These are phyloP conservation scores for Saccharomycopsis sp. DNA, from an alignment of 805 yeast genomes.

Conservation along the genomic window DNA sequence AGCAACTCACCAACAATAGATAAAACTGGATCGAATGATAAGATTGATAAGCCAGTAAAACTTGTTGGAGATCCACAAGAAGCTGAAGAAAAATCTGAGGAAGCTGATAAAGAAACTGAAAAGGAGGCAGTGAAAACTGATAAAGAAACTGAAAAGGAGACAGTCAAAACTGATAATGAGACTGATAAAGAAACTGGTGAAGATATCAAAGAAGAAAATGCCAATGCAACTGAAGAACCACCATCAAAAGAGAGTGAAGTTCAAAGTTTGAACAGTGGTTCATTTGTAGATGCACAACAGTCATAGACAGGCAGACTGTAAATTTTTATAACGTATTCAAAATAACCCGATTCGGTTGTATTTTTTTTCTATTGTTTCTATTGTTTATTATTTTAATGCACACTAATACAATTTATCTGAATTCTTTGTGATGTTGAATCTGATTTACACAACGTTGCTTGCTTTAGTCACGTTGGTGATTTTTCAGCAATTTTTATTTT, in stretches of 20 bases:
- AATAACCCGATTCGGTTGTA: background rate
- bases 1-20: background rate
- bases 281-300: conserved; percentile 1
- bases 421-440: too few relatives aligned
- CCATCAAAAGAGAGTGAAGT: background rate
- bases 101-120: conserved; percentile 12
- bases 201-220: background rate
- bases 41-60: background rate
- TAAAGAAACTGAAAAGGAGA: background rate
- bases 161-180: background rate
- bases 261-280: background rate
- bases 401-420: too few relatives aligned
- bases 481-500: background rate
- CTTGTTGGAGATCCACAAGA: background rate
- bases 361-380: too few relatives aligned
- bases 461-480: background rate
- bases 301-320: background rate
- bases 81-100: background rate
- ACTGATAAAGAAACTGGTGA: background rate
- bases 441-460: background rate
- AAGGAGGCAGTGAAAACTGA: conserved; percentile 15
- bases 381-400: too few relatives aligned
- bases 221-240: background rate
- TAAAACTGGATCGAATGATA: background rate
- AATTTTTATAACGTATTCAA: background rate